A percentile compares a stretch with the other conserved stretches of the same genome.
These are phyloP conservation scores for Cylindrodendrum hubeiense DNA, from an alignment of 2,329 filamentous ascomycete genomes.

Conservation along the genomic window DNA sequence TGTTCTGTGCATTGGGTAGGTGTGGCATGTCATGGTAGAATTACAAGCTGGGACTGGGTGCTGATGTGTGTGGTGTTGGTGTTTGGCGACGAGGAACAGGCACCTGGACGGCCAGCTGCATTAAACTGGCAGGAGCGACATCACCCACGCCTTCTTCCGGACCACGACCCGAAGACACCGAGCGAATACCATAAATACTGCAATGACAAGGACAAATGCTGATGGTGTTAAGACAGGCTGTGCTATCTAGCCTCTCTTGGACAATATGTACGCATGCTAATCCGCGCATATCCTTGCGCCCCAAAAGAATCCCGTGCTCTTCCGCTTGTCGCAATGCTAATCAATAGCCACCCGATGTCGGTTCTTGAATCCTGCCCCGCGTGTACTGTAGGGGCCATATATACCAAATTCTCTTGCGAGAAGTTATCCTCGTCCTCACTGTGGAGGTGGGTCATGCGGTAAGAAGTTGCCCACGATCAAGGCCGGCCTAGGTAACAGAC, in stretches of 20 bases:
- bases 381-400: constrained; percentile 10
- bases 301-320: constrained; percentile 23
- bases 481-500: constrained; percentile 73
- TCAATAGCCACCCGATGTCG: constrained; percentile 3
- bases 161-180: background rate
- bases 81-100: no score
- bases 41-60: background rate
- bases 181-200: background rate
- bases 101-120: background rate
- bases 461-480: constrained; percentile 98
- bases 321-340: constrained; percentile 17
- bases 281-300: constrained; percentile 34
- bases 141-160: constrained; percentile 16
- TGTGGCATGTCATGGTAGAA: background rate
- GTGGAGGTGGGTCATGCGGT: constrained; percentile 76
- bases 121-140: constrained; percentile 15
- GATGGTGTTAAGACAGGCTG: constrained; percentile 18
- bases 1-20: background rate
- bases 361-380: constrained; percentile 7
- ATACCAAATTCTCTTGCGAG: constrained; percentile 11
- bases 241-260: constrained; percentile 33
- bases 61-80: no score
- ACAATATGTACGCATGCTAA: constrained; percentile 35
- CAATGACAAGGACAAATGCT: background rate
- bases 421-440: constrained; percentile 28